Evolutionary conservation across 805 yeast genomes (phyloP), one percentile per base, ranked within the genome.

Genomic region (Ogataea allantospora): DNA sequence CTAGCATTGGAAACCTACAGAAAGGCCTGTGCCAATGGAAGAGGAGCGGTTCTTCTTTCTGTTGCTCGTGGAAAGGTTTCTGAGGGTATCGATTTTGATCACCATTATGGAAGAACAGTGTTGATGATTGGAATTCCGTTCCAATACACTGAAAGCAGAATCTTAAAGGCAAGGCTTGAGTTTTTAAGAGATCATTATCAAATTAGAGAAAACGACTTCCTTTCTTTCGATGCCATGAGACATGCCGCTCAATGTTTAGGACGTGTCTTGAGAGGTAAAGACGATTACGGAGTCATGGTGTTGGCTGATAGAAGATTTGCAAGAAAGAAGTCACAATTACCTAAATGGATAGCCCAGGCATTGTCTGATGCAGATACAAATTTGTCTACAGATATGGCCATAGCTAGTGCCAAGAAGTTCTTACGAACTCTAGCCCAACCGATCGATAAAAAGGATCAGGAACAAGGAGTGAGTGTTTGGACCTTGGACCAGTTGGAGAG

Each of bases 211-310:
- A 88, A 87, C 57, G 99, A 93, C 55, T 93, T 93, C 58, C 60
- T 93, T 25, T 89, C 98, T 8, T 93, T 93, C 71, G 99, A 93
- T 64, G 99, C 99, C 10, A 93, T 93, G 99, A 78, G 99, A 57
- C 99, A 93, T 66, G 99, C 98, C 4, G 98, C 99, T 0, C 99
- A 93, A 62, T 93, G 99, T 65, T 66, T 93, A 55, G 99, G 99
- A 8, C 79, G 99, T 58, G 99, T 93, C 38, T 67, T 93, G 46
- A 78, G 99, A 67, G 99, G 99, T 49, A 93, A 93, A 60, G 97
- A 93, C 57, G 99, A 93, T 67, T 93, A 93, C 61, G 99, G 99
- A 46, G 84, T 93, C 50, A 93, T 93, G 99, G 97, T 93, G 28
- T 66, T 93, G 44, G 99, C 99, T 0, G 99, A 93, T 60, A 71